These are phyloP conservation scores for Pisolithus sp. DNA, from an alignment of 768 basidiomycete species.

Conservation along the genomic window DNA sequence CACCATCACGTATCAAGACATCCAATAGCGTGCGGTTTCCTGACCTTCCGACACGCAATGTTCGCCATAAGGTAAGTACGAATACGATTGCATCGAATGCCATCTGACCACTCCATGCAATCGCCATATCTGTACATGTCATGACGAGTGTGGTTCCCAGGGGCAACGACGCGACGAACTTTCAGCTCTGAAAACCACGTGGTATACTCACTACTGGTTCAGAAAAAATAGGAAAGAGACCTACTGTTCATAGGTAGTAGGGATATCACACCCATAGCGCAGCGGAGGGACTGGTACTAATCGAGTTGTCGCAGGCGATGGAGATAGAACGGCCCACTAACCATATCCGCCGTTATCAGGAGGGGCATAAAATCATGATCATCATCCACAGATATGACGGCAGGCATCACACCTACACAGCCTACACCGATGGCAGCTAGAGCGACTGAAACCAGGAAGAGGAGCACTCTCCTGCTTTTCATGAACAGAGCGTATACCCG, in stretches of 20 bases:
- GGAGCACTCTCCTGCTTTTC: constrained; percentile 5
- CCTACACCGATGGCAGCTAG: neutral
- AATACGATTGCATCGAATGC: constrained; percentile 14
- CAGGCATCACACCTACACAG: constrained; percentile 4
- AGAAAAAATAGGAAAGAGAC: neutral
- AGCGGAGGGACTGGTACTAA: neutral
- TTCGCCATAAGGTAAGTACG: constrained; percentile 7
- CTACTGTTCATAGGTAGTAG: constrained; percentile 2
- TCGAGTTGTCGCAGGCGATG: neutral
- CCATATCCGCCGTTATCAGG: too few relatives aligned
- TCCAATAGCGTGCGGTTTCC: neutral
- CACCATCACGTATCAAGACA: constrained; percentile 3
- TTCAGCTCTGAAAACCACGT: neutral
- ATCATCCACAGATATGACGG: neutral
- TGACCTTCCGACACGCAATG: neutral
- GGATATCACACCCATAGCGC: neutral
- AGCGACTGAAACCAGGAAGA: neutral
- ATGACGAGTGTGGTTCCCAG: too few relatives aligned
- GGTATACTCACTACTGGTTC: too few relatives aligned
- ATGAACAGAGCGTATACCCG: constrained; percentile 17
- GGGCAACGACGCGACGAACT: constrained; percentile 5
- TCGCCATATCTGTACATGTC: neutral
- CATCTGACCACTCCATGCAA: constrained; percentile 6
- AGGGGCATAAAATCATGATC: too few relatives aligned
- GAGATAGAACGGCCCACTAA: constrained; percentile 8